Conservation (phyloP, 768 basidiomycete species). For the Macrolepiota fuliginosa region DNA sequence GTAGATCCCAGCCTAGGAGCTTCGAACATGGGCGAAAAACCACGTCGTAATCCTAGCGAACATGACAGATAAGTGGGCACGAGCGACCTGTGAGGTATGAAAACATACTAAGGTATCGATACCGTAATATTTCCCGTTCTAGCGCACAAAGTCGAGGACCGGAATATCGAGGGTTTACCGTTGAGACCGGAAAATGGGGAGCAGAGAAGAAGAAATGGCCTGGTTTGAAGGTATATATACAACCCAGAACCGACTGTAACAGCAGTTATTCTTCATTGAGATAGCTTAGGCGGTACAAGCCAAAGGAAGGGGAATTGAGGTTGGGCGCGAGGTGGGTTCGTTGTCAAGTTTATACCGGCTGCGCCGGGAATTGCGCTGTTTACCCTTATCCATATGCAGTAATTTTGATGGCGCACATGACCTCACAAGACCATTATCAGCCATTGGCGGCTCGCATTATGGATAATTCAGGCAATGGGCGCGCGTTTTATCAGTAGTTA, state of each 20-base stretch:
- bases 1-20: neutral
- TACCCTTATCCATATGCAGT: constrained; percentile 6
- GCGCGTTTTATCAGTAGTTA: neutral
- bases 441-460: neutral
- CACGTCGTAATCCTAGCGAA: neutral
- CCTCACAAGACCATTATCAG: constrained; percentile 10
- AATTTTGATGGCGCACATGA: constrained; percentile 17
- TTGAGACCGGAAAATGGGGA: constrained; percentile 2
- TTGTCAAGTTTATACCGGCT: constrained; percentile 36
- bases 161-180: constrained; percentile 5
- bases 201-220: neutral
- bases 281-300: constrained; percentile 15
- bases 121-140: constrained; percentile 12
- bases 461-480: constrained; percentile 9
- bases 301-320: constrained; percentile 19
- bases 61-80: neutral
- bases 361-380: constrained; percentile 30
- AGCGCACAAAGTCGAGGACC: neutral
- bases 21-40: neutral
- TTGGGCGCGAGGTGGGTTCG: constrained; percentile 30
- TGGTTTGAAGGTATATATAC: constrained; percentile 1
- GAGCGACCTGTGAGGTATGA: neutral
- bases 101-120: neutral
- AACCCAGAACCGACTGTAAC: constrained; percentile 5
- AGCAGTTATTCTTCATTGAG: neutral